These are phyloP conservation scores for Aureobasidium melanogenum DNA, from an alignment of 2,329 filamentous ascomycete genomes.

Conservation along the genomic window DNA sequence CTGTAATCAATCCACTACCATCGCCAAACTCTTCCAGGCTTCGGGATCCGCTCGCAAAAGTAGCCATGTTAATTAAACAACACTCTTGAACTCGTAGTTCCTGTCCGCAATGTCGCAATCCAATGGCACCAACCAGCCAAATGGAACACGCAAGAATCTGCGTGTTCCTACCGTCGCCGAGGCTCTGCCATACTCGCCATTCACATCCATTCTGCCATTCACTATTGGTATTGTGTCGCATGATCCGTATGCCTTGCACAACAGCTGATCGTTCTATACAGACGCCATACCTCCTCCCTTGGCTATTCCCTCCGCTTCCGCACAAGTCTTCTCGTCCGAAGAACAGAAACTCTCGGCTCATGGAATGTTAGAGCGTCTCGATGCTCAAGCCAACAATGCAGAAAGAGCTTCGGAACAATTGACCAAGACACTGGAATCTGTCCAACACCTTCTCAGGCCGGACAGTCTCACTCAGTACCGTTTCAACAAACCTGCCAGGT, in stretches of 20 bases:
- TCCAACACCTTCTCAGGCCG: conserved; percentile 64
- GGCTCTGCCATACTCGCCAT: conserved; percentile 72
- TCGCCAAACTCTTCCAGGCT: neutral
- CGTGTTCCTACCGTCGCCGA: conserved; percentile 53
- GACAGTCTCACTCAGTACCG: conserved; percentile 58
- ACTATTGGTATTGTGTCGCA: conserved; percentile 51
- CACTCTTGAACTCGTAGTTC: neutral
- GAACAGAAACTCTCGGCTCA: conserved; percentile 43
- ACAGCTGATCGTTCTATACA: conserved; percentile 21
- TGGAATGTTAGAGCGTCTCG: conserved; percentile 56
- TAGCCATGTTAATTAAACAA: neutral
- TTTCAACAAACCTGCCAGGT: conserved; percentile 11
- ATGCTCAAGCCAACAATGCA: conserved; percentile 56
- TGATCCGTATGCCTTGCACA: neutral
- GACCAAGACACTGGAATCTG: conserved; percentile 62
- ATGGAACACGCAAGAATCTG: neutral
- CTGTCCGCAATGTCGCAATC: neutral
- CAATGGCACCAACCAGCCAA: neutral
- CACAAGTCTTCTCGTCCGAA: conserved; percentile 27
- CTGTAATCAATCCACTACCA: neutral
- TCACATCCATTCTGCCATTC: conserved; percentile 72
- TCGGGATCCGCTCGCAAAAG: neutral
- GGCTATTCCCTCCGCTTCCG: conserved; percentile 30
- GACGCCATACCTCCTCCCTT: conserved; percentile 39
- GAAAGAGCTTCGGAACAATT: conserved; percentile 55